These are phyloP conservation scores for Suillus spraguei DNA, from an alignment of 768 basidiomycete species.

Conservation along the genomic window DNA sequence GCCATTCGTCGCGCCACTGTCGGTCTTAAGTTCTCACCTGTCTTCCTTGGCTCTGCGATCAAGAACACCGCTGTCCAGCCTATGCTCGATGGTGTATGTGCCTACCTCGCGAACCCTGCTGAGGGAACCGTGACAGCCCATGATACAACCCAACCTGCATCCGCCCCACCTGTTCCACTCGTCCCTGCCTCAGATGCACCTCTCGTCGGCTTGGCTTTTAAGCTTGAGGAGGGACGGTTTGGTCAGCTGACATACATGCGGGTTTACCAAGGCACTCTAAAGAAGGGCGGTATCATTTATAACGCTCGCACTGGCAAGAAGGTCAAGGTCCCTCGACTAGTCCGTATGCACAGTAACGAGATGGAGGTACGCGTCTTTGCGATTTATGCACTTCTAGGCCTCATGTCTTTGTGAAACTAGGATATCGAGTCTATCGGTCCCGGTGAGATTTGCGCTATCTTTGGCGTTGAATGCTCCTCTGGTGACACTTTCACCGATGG, in stretches of 20 bases:
- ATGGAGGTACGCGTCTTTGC: constrained; percentile 76
- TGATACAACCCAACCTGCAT: constrained; percentile 69
- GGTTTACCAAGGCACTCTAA: constrained; percentile 94
- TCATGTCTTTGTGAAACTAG: constrained; percentile 37
- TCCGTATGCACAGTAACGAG: constrained; percentile 98
- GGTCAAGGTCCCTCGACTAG: constrained; percentile 94
- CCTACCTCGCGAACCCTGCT: constrained; percentile 90
- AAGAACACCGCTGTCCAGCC: constrained; percentile 97
- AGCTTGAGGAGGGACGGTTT: constrained; percentile 95
- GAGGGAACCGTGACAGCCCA: constrained; percentile 81
- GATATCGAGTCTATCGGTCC: constrained; percentile 93
- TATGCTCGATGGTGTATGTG: constrained; percentile 90
- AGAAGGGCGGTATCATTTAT: constrained; percentile 81
- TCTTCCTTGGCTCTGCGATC: constrained; percentile 95
- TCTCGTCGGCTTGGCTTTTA: constrained; percentile 94
- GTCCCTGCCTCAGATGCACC: constrained; percentile 84
- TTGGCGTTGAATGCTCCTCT: constrained; percentile 97
- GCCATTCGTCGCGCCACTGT: constrained; percentile 92
- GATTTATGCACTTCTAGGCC: neutral
- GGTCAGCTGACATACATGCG: constrained; percentile 99
- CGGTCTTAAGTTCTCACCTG: constrained; percentile 89
- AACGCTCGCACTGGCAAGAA: constrained; percentile 96
- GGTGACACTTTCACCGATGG: constrained; percentile 99
- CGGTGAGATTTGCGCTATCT: constrained; percentile 99
- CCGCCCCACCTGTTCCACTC: constrained; percentile 72